Evolutionary conservation across 805 yeast species (phyloP), one percentile per base, ranked within the genome.

Genomic region (Sugiyamaella lignohabitans): DNA sequence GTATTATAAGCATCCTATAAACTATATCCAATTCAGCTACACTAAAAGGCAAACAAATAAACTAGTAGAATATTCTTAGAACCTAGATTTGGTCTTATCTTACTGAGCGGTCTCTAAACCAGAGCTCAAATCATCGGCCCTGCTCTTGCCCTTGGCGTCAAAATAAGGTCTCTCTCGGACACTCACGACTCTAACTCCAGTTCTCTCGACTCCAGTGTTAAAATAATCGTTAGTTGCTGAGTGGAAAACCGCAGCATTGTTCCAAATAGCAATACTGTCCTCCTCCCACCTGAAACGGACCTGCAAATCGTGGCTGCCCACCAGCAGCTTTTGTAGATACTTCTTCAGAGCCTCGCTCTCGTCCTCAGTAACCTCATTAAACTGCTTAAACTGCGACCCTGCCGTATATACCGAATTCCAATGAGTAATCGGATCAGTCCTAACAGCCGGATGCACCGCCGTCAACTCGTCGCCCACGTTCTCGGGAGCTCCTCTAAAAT

Each of bases 181-280:
- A 16, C 56, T 53, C 20, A 59, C 56, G 14, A 58, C 50, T 30
- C 65, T 54, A n/a, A 58, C 52, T 2, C 65, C 65, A 17, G 54
- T 48, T 42, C 65, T 54, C 22, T 45, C 43, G 11, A 35, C 10
- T 14, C 11, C 11, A 16, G 38, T 35, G 11, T 35, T 17, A 10
- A 35, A 35, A 11, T 35, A 35, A 38, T 84, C 91, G 44, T 76
- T 72, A 17, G 80, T 72, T 11, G 88, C 86, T 11, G 86, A 71
- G 62, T 84, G 91, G 40, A 48, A 53, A 20, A 75, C 65, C 5
- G 80, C 75, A 62, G 91, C 77, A 70, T 84, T 84, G 59, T 84
- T 91, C 89, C 91, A 84, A 21, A 82, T 63, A 19, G 80, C 85
- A 44, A 84, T 82, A 1, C 87, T 75, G 42, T 75, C 74, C 44